Conservation (phyloP, 208 protist species). For the Blastocrithidia nonstop region DNA sequence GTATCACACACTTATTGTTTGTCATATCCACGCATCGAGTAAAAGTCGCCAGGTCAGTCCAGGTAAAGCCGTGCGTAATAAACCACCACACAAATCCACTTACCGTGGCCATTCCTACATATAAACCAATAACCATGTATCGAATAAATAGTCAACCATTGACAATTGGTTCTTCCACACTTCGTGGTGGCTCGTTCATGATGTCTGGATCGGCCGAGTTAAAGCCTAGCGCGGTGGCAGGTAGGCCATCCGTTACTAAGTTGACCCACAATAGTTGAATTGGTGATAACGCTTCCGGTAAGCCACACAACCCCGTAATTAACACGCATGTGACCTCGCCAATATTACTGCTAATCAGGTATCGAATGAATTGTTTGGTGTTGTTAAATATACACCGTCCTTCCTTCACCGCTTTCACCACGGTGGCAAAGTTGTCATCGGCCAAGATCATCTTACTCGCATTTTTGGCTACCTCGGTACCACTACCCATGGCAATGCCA, state of each 20-base stretch:
- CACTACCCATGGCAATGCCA: conserved; percentile 96
- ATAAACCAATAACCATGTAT: conserved; percentile 71
- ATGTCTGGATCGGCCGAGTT: conserved; percentile 76
- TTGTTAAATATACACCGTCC: conserved; percentile 94
- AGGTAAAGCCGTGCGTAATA: conserved; percentile 58
- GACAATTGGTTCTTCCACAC: conserved; percentile 77
- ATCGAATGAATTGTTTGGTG: conserved; percentile 96
- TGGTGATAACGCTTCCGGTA: conserved; percentile 89
- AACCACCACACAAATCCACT: conserved; percentile 78
- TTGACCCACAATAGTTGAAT: conserved; percentile 98
- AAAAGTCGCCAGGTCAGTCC: conserved; percentile 33
- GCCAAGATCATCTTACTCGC: conserved; percentile 92
- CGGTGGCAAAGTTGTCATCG: conserved; percentile 95
- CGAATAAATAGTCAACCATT: conserved; percentile 70
- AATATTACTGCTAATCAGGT: conserved; percentile 96
- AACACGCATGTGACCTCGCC: conserved; percentile 89
- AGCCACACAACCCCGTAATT: conserved; percentile 65
- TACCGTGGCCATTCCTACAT: conserved; percentile 75
- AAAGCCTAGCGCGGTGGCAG: conserved; percentile 93
- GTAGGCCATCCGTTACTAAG: conserved; percentile 97
- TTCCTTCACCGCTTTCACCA: conserved; percentile 92
- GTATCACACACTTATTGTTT: conserved; percentile 24
- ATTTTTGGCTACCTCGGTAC: conserved; percentile 95
- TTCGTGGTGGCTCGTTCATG: conserved; percentile 81
- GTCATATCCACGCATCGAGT: conserved; percentile 33